A percentile compares a stretch with the other conserved stretches of the same genome.
These are phyloP conservation scores for Silene vulgaris DNA, from an alignment of 179 eudicot species.

Conservation along the genomic window DNA sequence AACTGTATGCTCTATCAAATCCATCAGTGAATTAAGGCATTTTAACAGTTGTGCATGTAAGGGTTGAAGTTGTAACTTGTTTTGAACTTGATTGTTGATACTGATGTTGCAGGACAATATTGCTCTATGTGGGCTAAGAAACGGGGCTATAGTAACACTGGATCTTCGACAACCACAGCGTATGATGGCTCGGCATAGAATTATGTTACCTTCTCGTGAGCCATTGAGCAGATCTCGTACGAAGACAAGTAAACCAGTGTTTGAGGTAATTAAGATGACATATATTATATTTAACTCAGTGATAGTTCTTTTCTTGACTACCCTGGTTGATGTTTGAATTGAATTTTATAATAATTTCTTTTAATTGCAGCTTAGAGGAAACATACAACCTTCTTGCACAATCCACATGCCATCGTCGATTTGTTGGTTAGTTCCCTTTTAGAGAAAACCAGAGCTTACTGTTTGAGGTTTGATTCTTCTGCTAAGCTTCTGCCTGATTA, in stretches of 20 bases:
- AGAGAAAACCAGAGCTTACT: not conserved
- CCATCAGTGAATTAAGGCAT: no score
- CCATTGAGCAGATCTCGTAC: slow-evolving; percentile 24
- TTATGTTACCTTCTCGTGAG: slow-evolving; percentile 34
- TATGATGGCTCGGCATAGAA: slow-evolving; percentile 40
- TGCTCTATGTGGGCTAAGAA: slow-evolving; percentile 79
- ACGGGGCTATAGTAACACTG: slow-evolving; percentile 68
- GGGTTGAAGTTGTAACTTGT: no score
- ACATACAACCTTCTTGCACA: slow-evolving; percentile 34
- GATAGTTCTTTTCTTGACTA: not conserved
- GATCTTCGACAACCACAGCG: slow-evolving; percentile 60
- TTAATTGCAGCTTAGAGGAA: slow-evolving; percentile 58
- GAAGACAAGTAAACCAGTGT: slow-evolving; percentile 31
- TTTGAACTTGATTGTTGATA: not conserved
- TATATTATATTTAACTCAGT: not conserved
- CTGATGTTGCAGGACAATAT: slow-evolving; percentile 46
- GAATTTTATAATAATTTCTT: not conserved
- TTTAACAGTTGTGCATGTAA: no score
- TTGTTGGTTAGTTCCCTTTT: slow-evolving; percentile 52
- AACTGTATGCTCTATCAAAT: no score
- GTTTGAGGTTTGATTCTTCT: not conserved
- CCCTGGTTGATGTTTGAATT: not conserved
- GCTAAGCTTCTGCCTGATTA: slow-evolving; percentile 16
- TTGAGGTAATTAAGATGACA: slow-evolving; percentile 38
- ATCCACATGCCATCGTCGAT: slow-evolving; percentile 70